phyloP scores from a whole-genome alignment of 1,284 basidiomycete genomes.

The Malassezia obtusa region DNA sequence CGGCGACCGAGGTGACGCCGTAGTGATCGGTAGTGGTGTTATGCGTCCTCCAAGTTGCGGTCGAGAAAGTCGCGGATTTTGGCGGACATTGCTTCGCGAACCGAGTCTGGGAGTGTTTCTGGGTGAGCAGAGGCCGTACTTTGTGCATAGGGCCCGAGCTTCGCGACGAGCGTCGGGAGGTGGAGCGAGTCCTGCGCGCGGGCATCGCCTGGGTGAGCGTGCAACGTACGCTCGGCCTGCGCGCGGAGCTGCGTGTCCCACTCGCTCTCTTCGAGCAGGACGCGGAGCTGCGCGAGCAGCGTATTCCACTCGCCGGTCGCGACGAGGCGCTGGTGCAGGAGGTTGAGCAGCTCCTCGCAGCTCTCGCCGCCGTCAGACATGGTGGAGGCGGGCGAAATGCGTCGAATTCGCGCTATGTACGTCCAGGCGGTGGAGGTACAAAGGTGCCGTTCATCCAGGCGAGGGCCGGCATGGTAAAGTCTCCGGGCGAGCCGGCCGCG shows the following conservation, averaged over 20 bases:
- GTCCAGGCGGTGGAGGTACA: slow-evolving; percentile 48
- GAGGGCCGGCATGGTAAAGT: slow-evolving; percentile 70
- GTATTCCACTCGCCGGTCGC: slow-evolving; percentile 16
- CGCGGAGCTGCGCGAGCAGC: slow-evolving; percentile 1
- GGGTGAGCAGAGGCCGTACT: background rate
- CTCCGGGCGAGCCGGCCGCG: slow-evolving; percentile 58
- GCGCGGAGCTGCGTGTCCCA: slow-evolving; percentile 15
- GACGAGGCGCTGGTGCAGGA: slow-evolving; percentile 15
- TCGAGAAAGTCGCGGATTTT: slow-evolving; percentile 15
- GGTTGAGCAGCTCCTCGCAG: slow-evolving; percentile 15
- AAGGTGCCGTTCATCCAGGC: slow-evolving; percentile 71
- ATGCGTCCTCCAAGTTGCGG: slow-evolving; percentile 17
- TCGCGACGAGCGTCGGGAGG: slow-evolving; percentile 11
- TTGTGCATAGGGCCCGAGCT: slow-evolving; percentile 12
- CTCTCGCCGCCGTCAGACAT: slow-evolving; percentile 16
- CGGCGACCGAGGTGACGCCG: background rate
- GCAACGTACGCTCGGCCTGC: slow-evolving; percentile 13
- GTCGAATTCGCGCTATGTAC: slow-evolving; percentile 14
- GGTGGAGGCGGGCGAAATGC: background rate
- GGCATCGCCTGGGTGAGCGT: slow-evolving; percentile 8
- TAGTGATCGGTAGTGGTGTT: background rate
- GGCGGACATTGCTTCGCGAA: slow-evolving; percentile 4
- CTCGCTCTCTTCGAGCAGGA: slow-evolving; percentile 12
- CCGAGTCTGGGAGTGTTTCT: slow-evolving; percentile 16
- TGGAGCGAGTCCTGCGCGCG: slow-evolving; percentile 6